Conservation (phyloP, 371 early-diverging fungal genomes). For the Phascolomyces articulosus region DNA sequence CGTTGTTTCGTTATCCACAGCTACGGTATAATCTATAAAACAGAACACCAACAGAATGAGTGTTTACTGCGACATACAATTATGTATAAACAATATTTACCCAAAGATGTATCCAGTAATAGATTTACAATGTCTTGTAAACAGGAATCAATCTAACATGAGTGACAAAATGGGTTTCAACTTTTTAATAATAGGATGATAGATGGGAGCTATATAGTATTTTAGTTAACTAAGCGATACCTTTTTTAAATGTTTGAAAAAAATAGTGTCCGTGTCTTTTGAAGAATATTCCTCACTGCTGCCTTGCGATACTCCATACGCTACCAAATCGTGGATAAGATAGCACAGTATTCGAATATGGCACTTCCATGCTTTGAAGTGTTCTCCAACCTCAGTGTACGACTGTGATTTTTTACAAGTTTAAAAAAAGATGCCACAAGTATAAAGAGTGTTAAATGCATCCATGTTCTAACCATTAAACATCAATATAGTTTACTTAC, state of each 20-base stretch:
- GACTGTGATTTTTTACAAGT: too few species aligned
- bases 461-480: too few species aligned
- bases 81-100: slow-evolving; percentile 5
- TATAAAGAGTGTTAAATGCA: too few species aligned
- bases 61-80: too few species aligned
- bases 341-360: slow-evolving; percentile 25
- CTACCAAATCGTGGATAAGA: slow-evolving; percentile 25
- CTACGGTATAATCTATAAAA: slow-evolving; percentile 11
- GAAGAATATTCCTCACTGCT: slow-evolving; percentile 1
- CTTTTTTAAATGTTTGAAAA: slow-evolving; percentile 22
- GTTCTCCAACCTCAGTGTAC: slow-evolving; percentile 23
- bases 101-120: slow-evolving; percentile 7
- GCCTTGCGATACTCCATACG: slow-evolving; percentile 25
- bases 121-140: slow-evolving; percentile 17
- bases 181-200: too few species aligned
- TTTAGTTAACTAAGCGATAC: slow-evolving; percentile 13
- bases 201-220: not conserved
- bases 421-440: too few species aligned
- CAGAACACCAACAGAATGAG: not conserved
- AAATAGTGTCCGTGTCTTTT: slow-evolving; percentile 32
- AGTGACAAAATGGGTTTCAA: not conserved
- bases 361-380: slow-evolving; percentile 39
- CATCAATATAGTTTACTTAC: slow-evolving; percentile 13
- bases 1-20: slow-evolving; percentile 4
- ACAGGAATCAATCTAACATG: slow-evolving; percentile 21